These are phyloP conservation scores for Pecoramyces ruminantium DNA, from an alignment of 192 early-diverging fungal species.

Conservation along the genomic window DNA sequence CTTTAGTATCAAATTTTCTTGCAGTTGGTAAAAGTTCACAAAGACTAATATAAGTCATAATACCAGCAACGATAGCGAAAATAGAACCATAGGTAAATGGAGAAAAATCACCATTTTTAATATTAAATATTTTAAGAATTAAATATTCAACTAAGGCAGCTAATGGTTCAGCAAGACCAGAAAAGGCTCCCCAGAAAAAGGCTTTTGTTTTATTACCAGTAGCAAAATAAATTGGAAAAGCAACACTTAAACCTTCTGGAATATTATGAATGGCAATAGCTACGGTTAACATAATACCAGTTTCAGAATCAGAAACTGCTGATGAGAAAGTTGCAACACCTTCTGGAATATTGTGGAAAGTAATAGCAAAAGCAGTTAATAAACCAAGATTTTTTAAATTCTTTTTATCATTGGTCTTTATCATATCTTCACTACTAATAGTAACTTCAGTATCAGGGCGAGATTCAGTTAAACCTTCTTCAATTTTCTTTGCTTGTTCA, in stretches of 20 bases:
- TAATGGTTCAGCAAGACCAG: neutral
- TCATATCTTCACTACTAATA: neutral
- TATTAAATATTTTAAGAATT: neutral
- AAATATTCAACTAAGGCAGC: neutral
- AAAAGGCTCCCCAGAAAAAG: neutral
- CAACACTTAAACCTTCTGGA: constrained; percentile 24
- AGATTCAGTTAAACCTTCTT: neutral
- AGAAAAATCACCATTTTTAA: neutral
- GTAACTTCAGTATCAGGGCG: neutral
- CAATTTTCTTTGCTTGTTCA: neutral
- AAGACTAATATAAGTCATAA: neutral
- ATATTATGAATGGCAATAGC: constrained; percentile 24
- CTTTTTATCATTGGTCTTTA: neutral
- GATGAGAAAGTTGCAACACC: constrained; percentile 21
- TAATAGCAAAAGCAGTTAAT: constrained; percentile 20
- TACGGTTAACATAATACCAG: constrained; percentile 15
- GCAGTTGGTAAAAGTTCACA: neutral
- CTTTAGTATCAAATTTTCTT: neutral
- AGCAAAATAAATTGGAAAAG: constrained; percentile 17
- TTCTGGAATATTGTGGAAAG: constrained; percentile 25
- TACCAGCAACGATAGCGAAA: neutral
- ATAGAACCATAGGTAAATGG: neutral
- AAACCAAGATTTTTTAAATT: constrained; percentile 19
- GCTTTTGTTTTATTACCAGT: constrained; percentile 12
- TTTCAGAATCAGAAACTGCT: constrained; percentile 13